Evolutionary conservation across 169 alveolate species (phyloP).

Genomic region (Plasmodium relictum): DNA sequence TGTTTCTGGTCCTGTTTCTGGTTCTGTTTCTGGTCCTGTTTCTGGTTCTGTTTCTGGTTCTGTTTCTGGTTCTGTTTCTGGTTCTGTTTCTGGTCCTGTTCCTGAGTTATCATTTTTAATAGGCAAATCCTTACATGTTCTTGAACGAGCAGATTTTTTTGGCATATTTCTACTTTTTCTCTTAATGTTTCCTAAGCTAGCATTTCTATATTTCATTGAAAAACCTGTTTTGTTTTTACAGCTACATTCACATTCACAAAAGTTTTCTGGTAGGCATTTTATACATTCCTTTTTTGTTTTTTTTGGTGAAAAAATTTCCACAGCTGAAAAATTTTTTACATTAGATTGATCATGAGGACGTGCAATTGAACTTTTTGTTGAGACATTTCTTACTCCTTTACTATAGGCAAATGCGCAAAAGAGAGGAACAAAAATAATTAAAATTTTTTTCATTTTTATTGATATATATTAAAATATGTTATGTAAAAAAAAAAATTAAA

Average conservation of each 20-base stretch:
- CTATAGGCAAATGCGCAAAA: conserved; percentile 9
- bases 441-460: conserved; percentile 13
- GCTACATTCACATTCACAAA: conserved; percentile 74
- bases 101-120: conserved; percentile 1
- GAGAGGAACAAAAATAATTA: conserved; percentile 3
- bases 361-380: conserved; percentile 10
- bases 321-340: conserved; percentile 30
- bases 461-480: not conserved
- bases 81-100: conserved; percentile 12
- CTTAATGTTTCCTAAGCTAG: conserved; percentile 40
- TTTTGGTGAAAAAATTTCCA: conserved; percentile 35
- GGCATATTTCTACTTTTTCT: not conserved
- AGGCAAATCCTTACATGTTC: conserved; percentile 10
- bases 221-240: conserved; percentile 73
- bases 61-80: not conserved
- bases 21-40: not conserved
- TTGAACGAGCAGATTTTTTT: conserved; percentile 16
- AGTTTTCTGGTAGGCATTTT: conserved; percentile 66
- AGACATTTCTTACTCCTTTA: conserved; percentile 18
- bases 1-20: not conserved
- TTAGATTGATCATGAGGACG: conserved; percentile 9
- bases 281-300: conserved; percentile 60
- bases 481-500: not conserved
- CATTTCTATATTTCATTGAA: conserved; percentile 70
- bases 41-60: conserved; percentile 19